phyloP scores from a whole-genome alignment of 305 asterid genomes.

The Striga hermonthica region DNA sequence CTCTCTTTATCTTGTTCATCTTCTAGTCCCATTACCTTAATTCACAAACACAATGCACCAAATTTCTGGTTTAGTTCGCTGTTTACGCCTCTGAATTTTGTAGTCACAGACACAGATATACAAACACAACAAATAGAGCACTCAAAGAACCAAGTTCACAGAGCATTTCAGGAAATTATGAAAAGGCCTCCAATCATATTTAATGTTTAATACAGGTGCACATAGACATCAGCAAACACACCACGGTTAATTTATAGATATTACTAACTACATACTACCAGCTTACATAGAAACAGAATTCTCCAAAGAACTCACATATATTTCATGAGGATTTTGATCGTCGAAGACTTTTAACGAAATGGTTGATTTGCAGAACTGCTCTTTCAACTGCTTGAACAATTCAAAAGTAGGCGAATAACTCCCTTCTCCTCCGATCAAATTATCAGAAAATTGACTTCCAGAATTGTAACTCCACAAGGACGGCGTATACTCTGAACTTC shows the following conservation, averaged over 20 bases:
- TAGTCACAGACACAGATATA: constrained; percentile 5
- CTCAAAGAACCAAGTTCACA: constrained; percentile 14
- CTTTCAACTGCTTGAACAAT: constrained; percentile 58
- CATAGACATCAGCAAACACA: constrained; percentile 24
- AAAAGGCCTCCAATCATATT: background rate
- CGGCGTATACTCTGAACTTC: constrained; percentile 53
- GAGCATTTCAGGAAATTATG: constrained; percentile 4
- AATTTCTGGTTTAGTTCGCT: constrained; percentile 18
- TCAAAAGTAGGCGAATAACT: constrained; percentile 62
- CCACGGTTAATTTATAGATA: constrained; percentile 37
- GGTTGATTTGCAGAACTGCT: constrained; percentile 61
- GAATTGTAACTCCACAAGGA: constrained; percentile 58
- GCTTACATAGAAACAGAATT: constrained; percentile 8
- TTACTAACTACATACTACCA: constrained; percentile 8
- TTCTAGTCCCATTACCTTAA: constrained; percentile 60
- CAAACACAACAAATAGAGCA: background rate
- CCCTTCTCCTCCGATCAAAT: constrained; percentile 53
- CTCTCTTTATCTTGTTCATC: constrained; percentile 68
- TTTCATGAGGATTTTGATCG: constrained; percentile 38
- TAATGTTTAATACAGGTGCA: background rate
- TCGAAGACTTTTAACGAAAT: constrained; percentile 33
- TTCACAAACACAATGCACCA: constrained; percentile 26
- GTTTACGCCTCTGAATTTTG: background rate
- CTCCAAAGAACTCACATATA: constrained; percentile 46
- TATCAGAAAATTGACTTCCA: constrained; percentile 89